Percentiles rank a stretch among this genome's conserved stretches.
Evolutionary conservation across 768 basidiomycete genomes (phyloP).

Genomic region (Galerina sulciceps): DNA sequence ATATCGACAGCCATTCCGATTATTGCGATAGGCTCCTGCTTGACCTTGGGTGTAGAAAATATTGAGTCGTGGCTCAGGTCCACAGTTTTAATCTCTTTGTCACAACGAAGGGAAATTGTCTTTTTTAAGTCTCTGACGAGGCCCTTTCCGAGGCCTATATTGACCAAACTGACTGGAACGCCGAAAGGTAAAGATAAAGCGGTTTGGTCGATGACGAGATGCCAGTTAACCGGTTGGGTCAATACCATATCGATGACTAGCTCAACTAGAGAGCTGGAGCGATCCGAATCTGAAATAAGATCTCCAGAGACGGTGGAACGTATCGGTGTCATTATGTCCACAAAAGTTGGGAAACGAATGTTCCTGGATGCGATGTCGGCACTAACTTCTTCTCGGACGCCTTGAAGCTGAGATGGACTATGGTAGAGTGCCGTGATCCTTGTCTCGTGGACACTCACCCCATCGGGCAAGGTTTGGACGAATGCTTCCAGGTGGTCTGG

Average conservation of each 20-base stretch:
- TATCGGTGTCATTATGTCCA: slow-evolving; percentile 51
- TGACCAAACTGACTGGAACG: slow-evolving; percentile 40
- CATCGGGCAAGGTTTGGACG: slow-evolving; percentile 36
- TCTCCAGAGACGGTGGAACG: slow-evolving; percentile 51
- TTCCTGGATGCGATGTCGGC: slow-evolving; percentile 45
- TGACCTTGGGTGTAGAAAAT: background rate
- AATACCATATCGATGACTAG: slow-evolving; percentile 54
- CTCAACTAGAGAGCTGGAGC: slow-evolving; percentile 38
- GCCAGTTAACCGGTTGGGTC: slow-evolving; percentile 58
- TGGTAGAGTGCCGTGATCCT: slow-evolving; percentile 60
- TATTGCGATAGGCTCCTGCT: slow-evolving; percentile 60
- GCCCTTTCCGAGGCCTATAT: slow-evolving; percentile 51
- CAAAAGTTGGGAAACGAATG: slow-evolving; percentile 54
- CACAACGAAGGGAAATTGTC: slow-evolving; percentile 25
- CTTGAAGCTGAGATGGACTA: slow-evolving; percentile 31
- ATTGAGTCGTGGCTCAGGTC: slow-evolving; percentile 10
- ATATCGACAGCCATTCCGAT: slow-evolving; percentile 71
- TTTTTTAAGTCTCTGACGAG: slow-evolving; percentile 41
- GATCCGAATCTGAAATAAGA: slow-evolving; percentile 25
- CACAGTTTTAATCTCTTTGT: slow-evolving; percentile 28
- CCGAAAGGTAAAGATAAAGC: slow-evolving; percentile 22
- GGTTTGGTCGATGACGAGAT: slow-evolving; percentile 39
- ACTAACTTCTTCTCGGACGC: slow-evolving; percentile 44
- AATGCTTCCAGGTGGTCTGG: slow-evolving; percentile 55
- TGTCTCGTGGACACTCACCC: slow-evolving; percentile 43